These are phyloP conservation scores for Durio zibethinus DNA, from an alignment of 345 rosid species.

Conservation along the genomic window DNA sequence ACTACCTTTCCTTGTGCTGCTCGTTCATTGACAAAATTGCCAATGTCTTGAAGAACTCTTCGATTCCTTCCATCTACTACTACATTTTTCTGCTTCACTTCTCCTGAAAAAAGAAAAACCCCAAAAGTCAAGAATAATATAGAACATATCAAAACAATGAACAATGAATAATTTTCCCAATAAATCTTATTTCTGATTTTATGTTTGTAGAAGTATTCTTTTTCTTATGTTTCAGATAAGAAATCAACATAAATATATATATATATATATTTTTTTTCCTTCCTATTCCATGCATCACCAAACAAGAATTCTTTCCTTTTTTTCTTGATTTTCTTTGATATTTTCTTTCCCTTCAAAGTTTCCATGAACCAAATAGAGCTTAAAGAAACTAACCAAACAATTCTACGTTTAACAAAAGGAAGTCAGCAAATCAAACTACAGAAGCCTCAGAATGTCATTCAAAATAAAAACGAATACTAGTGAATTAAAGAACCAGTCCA, in stretches of 20 bases:
- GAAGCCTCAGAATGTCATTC: neutral
- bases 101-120: conserved; percentile 25
- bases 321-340: neutral
- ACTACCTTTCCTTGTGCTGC: conserved; percentile 51
- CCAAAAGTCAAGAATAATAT: no score
- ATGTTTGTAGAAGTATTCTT: no score
- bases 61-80: conserved; percentile 48
- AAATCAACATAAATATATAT: neutral
- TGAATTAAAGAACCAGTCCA: neutral
- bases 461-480: neutral
- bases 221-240: neutral
- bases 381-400: neutral
- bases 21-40: conserved; percentile 54
- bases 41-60: conserved; percentile 72
- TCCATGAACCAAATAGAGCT: neutral
- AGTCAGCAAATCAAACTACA: neutral
- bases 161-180: no score
- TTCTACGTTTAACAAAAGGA: neutral
- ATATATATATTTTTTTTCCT: neutral
- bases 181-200: no score
- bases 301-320: neutral
- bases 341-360: neutral
- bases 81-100: conserved; percentile 45
- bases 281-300: neutral
- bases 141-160: no score